Conservation (phyloP, 1,284 basidiomycete genomes). For the Ceratorhiza oryzae-sativae region DNA sequence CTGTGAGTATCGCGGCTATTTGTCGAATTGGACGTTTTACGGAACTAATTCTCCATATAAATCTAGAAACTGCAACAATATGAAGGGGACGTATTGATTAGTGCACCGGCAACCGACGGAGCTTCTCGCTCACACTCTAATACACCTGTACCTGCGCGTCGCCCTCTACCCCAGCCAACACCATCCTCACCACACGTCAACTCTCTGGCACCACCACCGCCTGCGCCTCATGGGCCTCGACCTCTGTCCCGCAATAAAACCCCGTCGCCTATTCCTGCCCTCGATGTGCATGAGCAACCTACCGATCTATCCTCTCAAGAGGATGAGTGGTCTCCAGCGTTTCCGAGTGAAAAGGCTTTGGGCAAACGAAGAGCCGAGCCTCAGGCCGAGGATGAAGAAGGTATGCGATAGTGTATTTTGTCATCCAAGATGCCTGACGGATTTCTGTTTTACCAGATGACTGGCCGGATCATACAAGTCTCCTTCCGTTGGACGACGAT, state of each 20-base stretch:
- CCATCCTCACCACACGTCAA: conserved; percentile 47
- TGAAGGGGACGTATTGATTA: conserved; percentile 28
- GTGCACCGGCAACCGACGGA: neutral
- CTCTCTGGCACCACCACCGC: conserved; percentile 67
- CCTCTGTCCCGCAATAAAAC: conserved; percentile 56
- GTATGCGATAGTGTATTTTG: neutral
- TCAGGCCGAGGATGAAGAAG: conserved; percentile 34
- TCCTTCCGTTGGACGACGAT: conserved; percentile 37
- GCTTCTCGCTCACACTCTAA: conserved; percentile 28
- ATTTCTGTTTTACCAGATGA: conserved; percentile 13
- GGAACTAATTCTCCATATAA: neutral
- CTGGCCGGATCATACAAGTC: conserved; percentile 30
- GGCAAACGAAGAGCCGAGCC: conserved; percentile 69
- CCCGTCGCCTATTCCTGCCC: conserved; percentile 63
- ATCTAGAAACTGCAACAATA: conserved; percentile 48
- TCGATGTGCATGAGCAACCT: conserved; percentile 46
- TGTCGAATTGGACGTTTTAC: neutral
- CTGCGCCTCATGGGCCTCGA: conserved; percentile 71
- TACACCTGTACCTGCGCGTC: conserved; percentile 32
- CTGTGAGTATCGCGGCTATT: conserved; percentile 54
- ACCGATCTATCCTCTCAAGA: conserved; percentile 50
- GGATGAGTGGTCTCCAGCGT: conserved; percentile 48
- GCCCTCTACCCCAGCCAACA: conserved; percentile 51
- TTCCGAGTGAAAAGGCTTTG: conserved; percentile 77
- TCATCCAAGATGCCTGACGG: neutral